Conservation (phyloP, 1,139 yeast genomes). For the Protomyces arabidopsidicola region DNA sequence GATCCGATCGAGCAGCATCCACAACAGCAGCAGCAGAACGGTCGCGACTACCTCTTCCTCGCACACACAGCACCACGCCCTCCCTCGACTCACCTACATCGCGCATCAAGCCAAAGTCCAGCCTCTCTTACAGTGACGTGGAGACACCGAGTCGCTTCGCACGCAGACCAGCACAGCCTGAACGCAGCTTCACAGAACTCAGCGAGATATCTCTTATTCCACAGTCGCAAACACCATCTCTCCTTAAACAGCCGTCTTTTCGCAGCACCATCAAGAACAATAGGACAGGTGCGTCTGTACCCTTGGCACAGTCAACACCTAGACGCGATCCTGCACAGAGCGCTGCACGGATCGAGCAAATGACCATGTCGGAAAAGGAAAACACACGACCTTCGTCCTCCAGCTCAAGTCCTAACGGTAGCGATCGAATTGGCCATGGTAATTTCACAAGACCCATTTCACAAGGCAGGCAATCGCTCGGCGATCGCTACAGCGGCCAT, state of each 20-base stretch:
- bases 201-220: neutral
- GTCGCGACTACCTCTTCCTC: neutral
- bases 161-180: neutral
- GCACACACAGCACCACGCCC: neutral
- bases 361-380: neutral
- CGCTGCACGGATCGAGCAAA: neutral
- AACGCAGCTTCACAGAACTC: neutral
- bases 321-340: neutral
- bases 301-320: constrained; percentile 24
- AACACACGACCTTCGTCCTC: neutral
- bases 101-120: neutral
- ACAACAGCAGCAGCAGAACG: neutral
- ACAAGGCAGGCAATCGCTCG: neutral
- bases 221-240: neutral
- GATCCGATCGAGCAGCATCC: neutral
- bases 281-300: neutral
- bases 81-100: neutral
- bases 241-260: neutral
- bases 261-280: neutral
- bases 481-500: neutral
- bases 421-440: neutral
- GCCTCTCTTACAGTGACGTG: neutral
- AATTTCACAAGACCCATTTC: neutral
- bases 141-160: neutral
- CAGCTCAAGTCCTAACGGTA: neutral